Evolutionary conservation across 352 stramenopile genomes (phyloP), one percentile per base, ranked within the genome.

Genomic region (Pythium volutum): DNA sequence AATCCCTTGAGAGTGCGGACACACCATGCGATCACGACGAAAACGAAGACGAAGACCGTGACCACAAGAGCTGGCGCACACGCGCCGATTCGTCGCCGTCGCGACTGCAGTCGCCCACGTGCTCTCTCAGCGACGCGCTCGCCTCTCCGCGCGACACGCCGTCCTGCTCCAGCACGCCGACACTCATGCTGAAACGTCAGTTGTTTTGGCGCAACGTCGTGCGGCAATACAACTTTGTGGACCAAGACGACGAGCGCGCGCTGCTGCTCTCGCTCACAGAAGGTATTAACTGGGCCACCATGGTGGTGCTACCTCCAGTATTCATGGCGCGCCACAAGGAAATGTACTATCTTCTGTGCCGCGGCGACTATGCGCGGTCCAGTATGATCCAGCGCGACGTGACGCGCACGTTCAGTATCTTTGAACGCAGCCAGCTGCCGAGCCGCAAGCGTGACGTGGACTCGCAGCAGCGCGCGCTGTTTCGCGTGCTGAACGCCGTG

Each of bases 351-450:
- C 57, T 93, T 29, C 74, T 87, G 49, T 48, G 67, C 58, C 75
- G 67, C 11, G 70, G 73, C 12, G 73, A 88, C 48, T 90, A 95
- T 59, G 69, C 84, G 59, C 79, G 81, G 29, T 93, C 85, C 8
- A 75, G 74, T 0, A 72, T 73, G 34, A 93, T 95, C 56, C 71
- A 81, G 66, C 84, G 86, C 22, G 86, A 95, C 61, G 84, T 95
- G 16, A 89, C 84, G 23, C 84, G 86, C 38, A 95, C 86, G 11
- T 95, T 93, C 61, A 91, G 84, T 49, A 91, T 95, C 59, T 95
- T 95, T 51, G 84, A 92, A 55, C 73, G 72, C 22, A 82, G 60
- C 29, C 60, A 67, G 50, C 43, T 71, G 42, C 73, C 68, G 4
- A 46, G 57, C 7, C 49, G 57, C 4, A 65, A 82, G 3, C 57